Percentiles rank a stretch among this genome's conserved stretches.
These are phyloP conservation scores for Saccharomyces paradoxus DNA, from an alignment of 805 yeast genomes.

Conservation along the genomic window DNA sequence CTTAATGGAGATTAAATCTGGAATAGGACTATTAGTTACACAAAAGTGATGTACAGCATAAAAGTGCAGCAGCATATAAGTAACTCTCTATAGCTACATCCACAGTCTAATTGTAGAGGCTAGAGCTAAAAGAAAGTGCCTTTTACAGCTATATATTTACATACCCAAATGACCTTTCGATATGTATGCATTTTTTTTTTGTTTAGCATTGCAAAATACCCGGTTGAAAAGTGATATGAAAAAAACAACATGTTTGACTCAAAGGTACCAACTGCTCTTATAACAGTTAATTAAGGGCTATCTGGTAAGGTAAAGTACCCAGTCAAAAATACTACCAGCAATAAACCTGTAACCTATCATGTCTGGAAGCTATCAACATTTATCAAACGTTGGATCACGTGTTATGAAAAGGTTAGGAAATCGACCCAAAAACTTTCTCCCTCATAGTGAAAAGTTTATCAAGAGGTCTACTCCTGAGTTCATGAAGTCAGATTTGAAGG, in stretches of 20 bases:
- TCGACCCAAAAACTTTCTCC: constrained; percentile 26
- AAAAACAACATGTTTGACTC: not conserved
- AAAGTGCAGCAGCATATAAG: not conserved
- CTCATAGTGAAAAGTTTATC: constrained; percentile 26
- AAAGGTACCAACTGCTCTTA: not conserved
- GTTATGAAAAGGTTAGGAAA: constrained; percentile 27
- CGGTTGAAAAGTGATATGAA: not conserved
- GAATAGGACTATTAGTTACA: not conserved
- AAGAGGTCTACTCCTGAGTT: constrained; percentile 31
- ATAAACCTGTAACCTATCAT: not conserved
- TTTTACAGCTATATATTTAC: not conserved
- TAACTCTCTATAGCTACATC: not conserved
- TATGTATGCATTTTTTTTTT: not conserved
- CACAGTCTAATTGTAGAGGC: not conserved
- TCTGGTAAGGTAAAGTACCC: not conserved
- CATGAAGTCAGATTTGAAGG: constrained; percentile 28
- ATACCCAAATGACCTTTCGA: not conserved
- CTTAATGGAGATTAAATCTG: not conserved
- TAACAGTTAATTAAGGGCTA: not conserved
- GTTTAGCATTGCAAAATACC: not conserved
- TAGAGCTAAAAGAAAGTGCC: not conserved
- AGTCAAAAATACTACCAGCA: not conserved
- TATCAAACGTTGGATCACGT: constrained; percentile 34
- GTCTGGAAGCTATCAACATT: constrained; percentile 20
- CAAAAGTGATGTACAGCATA: not conserved